Base-by-base conservation (phyloP, 352 stramenopile species). In the Phytophthora litchii region DNA sequence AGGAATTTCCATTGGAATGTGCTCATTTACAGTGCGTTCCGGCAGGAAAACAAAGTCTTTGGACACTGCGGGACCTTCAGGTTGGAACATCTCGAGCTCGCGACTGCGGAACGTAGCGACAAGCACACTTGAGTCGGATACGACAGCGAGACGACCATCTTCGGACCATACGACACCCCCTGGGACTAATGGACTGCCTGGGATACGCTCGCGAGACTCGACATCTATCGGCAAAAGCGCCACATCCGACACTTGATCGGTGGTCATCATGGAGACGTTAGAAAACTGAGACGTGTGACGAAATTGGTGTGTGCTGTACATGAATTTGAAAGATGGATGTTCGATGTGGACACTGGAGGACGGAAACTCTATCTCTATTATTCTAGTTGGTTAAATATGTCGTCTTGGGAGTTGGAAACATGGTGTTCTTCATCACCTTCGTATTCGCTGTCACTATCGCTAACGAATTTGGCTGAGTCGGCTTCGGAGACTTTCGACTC, bases 21-120 rank as follows among this genome's bases (percentile, higher is more conserved):
- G 72, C 60, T 92, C 83, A 25, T 50, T 52, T 3, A 51, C 10
- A 1, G 53, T 78, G 29, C 25, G 40, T 19, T 86, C 72, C 0
- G 83, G 79, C 48, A 86, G 58, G 38, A 91, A 88, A n/a, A 94
- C 75, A 45, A 91, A 91, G 72, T 80, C 88, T 65, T 92, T 91
- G 53, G 86, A 92, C 47, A 94, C 70, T 3, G 78, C 75, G 4
- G 86, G 83, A n/a, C 70, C 74, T 56, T 90, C 67, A 42, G 88
- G 81, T 61, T 92, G 71, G 58, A 87, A 94, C 70, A 92, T 84
- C 55, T 91, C 82, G 37, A 94, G 73, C 45, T 94, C 83, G 34
- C 80, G 81, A 53, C 77, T 92, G 50, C 78, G 64, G 60, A 92
- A 94, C 16, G 81, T 92, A 32, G 83, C 80, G 55, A 94, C 83